Evolutionary conservation across 2,329 filamentous ascomycete species (phyloP), one percentile per base, ranked within the genome.

Genomic region (Pyricularia sp.): DNA sequence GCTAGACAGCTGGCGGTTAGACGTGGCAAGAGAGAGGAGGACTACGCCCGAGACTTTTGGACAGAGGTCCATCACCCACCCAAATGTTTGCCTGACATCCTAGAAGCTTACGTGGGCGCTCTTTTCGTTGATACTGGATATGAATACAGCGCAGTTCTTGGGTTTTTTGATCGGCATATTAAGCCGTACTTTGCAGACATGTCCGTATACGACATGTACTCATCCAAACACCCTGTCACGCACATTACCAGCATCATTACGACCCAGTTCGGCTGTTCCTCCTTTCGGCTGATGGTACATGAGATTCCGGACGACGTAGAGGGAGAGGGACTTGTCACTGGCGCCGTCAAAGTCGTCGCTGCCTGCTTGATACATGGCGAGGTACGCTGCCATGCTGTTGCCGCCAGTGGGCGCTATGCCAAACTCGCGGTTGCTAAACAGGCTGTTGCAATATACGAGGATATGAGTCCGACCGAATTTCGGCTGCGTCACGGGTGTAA

Each of bases 81-180:
- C 10, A 95, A 95, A 74, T 84, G 81, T 68, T 86, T 98, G 6
- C 88, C 94, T 0, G 95, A 99, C 77, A 87, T 97, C 55, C 83
- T 98, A 3, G 95, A 99, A 82, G 88, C 94, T 0, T 95, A 93
- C 73, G 81, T 97, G 2, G 95, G 93, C 1, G 94, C 94, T 25
- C 84, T 97, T 26, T 98, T 98, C 76, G 91, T 99, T 12, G 95
- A 99, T 78, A 91, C 92, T 0, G 82, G 85, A 64, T 98, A 94
- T 79, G 81, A 95, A 75, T 97, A 90, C 77, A 77, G 77, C 14
- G 83, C 88, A 23, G 90, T 98, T 0, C 87, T 91, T 71, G 76
- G 76, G 0, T 98, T 99, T 79, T 97, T 97, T 78, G 79, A 87
- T n/a, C 76, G 74, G 17, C 88, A 94, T 71, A 85, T 98, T 69